Conservation (phyloP, 768 basidiomycete genomes). For the Steccherinum ochraceum region DNA sequence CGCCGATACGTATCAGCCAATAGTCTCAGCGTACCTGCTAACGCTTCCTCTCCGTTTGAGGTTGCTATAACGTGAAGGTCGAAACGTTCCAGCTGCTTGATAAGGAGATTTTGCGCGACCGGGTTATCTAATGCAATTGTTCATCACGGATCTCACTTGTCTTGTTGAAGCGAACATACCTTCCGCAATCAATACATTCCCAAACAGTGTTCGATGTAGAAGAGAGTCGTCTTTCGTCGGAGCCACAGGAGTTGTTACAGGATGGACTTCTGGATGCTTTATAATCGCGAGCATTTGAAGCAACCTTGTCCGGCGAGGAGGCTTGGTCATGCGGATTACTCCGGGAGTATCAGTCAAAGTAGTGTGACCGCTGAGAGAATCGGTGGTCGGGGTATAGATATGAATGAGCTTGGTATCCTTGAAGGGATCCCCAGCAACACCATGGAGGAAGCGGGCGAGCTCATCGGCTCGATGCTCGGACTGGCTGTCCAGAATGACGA, state of each 20-base stretch:
- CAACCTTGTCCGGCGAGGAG: conserved; percentile 53
- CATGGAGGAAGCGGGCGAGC: conserved; percentile 43
- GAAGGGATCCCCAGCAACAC: conserved; percentile 31
- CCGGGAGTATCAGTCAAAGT: conserved; percentile 48
- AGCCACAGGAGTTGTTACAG: conserved; percentile 29
- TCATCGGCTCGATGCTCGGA: conserved; percentile 52
- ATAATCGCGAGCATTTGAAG: conserved; percentile 56
- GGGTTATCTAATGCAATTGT: conserved; percentile 47
- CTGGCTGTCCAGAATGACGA: conserved; percentile 63
- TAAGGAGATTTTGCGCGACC: conserved; percentile 58
- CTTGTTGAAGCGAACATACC: conserved; percentile 29
- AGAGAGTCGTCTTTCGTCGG: conserved; percentile 38
- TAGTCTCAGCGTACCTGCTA: conserved; percentile 39
- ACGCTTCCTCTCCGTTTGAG: conserved; percentile 62
- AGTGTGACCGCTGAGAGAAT: conserved; percentile 40
- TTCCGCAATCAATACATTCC: conserved; percentile 69
- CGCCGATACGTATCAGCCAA: conserved; percentile 3
- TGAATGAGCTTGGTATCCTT: conserved; percentile 61
- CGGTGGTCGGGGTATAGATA: conserved; percentile 66
- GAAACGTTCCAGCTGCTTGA: conserved; percentile 61
- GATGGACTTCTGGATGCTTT: conserved; percentile 37
- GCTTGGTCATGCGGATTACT: conserved; percentile 66
- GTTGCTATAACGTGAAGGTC: conserved; percentile 57
- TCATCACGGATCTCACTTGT: neutral
- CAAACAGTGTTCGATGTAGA: conserved; percentile 50